Evolutionary conservation across 495 filamentous ascomycete species (phyloP), one percentile per base, ranked within the genome.

Genomic region (Aspergillus olivimuriae): DNA sequence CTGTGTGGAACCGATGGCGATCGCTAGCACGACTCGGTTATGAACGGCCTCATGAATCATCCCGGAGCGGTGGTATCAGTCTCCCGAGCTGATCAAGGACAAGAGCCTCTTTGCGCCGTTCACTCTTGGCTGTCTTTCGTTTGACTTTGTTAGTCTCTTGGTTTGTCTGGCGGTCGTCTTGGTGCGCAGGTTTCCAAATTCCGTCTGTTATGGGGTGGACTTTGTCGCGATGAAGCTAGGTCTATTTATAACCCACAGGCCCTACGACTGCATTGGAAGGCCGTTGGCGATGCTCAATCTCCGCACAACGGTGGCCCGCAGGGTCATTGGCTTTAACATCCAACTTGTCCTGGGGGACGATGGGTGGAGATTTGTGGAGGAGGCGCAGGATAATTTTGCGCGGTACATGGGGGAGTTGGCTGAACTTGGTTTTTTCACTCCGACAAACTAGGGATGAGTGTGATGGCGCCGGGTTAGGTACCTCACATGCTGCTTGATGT

Each of bases 51-150:
- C 30, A 58, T 4, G 58, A 69, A 2, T 79, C 43, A 61, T 79
- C 32, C 76, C 76, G 1, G 75, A 78, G 50, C 68, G 78, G n/a
- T 81, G 75, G 74, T 68, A 57, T 36, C 53, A 56, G 4, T 37
- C 50, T 15, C 66, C 68, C 0, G 70, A 78, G 11, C 56, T 80
- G 30, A 56, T 76, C 28, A 61, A 55, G 15, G 59, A 76, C 40
- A 67, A 62, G 41, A 41, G 48, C 6, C 75, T 70, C 1, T 81
- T 74, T 44, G 50, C 61, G 2, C 77, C 77, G 0, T 82, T 82
- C 49, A 43, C 39, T 17, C 18, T 44, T 31, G 49, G 49, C n/a
- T 52, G 41, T 15, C 23, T 36, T 19, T 44, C 33, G 1, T 6
- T 14, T 20, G 1, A 16, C 4, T 34, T 9, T 7, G 11, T 5